Evolutionary conservation across 2,329 filamentous ascomycete genomes (phyloP), one percentile per base, ranked within the genome.

Genomic region (Sporothrix euskadiensis): DNA sequence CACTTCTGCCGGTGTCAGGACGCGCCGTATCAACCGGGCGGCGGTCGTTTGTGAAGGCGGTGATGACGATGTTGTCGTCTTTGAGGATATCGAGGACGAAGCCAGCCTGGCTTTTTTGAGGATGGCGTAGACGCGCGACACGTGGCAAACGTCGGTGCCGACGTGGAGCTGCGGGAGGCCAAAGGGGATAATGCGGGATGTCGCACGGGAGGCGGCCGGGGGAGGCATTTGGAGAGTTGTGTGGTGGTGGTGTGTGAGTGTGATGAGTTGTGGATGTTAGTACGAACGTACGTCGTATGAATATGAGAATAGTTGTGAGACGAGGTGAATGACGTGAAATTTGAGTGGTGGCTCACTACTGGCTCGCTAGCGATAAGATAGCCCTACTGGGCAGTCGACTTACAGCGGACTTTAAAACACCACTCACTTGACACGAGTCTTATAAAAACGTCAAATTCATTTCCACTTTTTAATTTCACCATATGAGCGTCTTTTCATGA

Each of bases 61-160:
- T 5, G 56, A 19, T 0, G 73, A 49, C 1, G 65, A 44, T 3
- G 68, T 10, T 12, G 63, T n/a, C 5, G 54, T n/a, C 35, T 3
- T 35, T 8, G 8, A 35, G 35, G 35, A 26, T 26, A 26, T 26
- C 26, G 26, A 26, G 2, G 59, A 41, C 1, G 59, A 44, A 0
- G 59, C 59, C 5, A 35, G 59, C 59, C 14, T 30, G 12, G 61
- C n/a, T 26, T 39, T 54, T 8, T 22, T 49, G 71, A 95, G 81
- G 70, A 94, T 84, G 26, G 81, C 80, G 75, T 84, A 82, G 74
- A 97, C 89, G 72, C 94, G 89, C 0, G 85, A 81, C 73, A 94
- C 87, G 73, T 86, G 86, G 81, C 92, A 94, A 73, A 97, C 91
- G 80, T 97, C 94, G 66, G 89, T 95, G 73, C 94, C 94, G 71